phyloP scores from a whole-genome alignment of 805 yeast species.

The Barnettozyma pratensis region DNA sequence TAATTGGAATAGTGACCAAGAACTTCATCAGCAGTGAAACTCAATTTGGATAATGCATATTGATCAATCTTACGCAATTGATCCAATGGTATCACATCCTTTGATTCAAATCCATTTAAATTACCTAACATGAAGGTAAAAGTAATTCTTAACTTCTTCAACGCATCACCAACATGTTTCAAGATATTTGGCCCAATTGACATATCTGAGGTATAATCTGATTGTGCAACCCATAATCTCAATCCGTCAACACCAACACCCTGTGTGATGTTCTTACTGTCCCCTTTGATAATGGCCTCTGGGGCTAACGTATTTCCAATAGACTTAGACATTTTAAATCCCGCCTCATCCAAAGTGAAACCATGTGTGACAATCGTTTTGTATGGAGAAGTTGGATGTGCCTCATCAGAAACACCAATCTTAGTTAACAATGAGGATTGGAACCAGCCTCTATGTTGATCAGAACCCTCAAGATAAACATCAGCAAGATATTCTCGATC shows the following conservation, averaged over 20 bases:
- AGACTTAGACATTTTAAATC: conserved; percentile 91
- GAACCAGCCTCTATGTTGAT: conserved; percentile 99
- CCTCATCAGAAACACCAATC: conserved; percentile 39
- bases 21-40: conserved; percentile 38
- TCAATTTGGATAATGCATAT: conserved; percentile 53
- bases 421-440: conserved; percentile 87
- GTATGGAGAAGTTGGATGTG: conserved; percentile 52
- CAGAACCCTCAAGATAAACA: conserved; percentile 94
- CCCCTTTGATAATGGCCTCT: conserved; percentile 57
- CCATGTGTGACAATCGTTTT: conserved; percentile 85
- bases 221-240: conserved; percentile 84
- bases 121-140: conserved; percentile 81
- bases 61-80: conserved; percentile 49
- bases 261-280: conserved; percentile 39
- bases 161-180: conserved; percentile 69
- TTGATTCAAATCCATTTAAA: conserved; percentile 38
- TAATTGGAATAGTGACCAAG: conserved; percentile 45
- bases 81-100: conserved; percentile 33
- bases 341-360: conserved; percentile 79
- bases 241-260: conserved; percentile 86
- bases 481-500: conserved; percentile 54
- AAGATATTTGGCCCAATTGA: conserved; percentile 67
- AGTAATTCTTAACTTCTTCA: conserved; percentile 79
- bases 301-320: conserved; percentile 81
- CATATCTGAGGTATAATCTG: conserved; percentile 81